A percentile compares a stretch with the other conserved stretches of the same genome.
These are phyloP conservation scores for Biancaea sappan DNA, from an alignment of 306 rosid species.

Conservation along the genomic window DNA sequence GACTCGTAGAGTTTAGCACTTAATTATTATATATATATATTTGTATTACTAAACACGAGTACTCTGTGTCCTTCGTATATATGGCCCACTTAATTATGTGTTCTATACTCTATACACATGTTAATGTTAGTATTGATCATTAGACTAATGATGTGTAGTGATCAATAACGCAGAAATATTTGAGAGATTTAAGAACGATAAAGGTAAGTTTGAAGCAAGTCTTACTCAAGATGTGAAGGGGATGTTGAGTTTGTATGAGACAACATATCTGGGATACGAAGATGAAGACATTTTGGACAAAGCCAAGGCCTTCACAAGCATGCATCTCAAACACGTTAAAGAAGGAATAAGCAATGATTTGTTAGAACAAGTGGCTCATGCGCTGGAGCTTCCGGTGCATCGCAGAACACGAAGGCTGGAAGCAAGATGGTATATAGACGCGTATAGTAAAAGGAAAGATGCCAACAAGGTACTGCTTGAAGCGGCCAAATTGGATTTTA, in stretches of 20 bases:
- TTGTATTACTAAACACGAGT: too few species aligned
- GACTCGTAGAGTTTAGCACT: too few species aligned
- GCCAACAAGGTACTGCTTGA: slow-evolving; percentile 42
- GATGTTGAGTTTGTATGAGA: slow-evolving; percentile 58
- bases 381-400: slow-evolving; percentile 55
- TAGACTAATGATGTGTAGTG: too few species aligned
- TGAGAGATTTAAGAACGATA: slow-evolving; percentile 35
- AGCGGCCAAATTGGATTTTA: slow-evolving; percentile 56
- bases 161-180: slow-evolving; percentile 50
- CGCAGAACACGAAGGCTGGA: slow-evolving; percentile 49
- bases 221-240: slow-evolving; percentile 44
- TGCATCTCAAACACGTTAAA: slow-evolving; percentile 31
- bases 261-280: slow-evolving; percentile 48
- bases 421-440: slow-evolving; percentile 56
- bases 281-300: slow-evolving; percentile 54
- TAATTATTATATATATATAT: too few species aligned
- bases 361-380: slow-evolving; percentile 41
- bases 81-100: too few species aligned
- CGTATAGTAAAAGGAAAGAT: slow-evolving; percentile 36
- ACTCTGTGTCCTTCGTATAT: too few species aligned
- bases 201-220: slow-evolving; percentile 27
- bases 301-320: slow-evolving; percentile 48
- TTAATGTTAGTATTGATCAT: too few species aligned
- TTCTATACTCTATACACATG: too few species aligned
- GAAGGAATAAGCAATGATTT: not conserved